Percentiles rank a stretch among this genome's conserved stretches.
These are phyloP conservation scores for Zopfia rhizophila DNA, from an alignment of 2,329 filamentous ascomycete species.

Conservation along the genomic window DNA sequence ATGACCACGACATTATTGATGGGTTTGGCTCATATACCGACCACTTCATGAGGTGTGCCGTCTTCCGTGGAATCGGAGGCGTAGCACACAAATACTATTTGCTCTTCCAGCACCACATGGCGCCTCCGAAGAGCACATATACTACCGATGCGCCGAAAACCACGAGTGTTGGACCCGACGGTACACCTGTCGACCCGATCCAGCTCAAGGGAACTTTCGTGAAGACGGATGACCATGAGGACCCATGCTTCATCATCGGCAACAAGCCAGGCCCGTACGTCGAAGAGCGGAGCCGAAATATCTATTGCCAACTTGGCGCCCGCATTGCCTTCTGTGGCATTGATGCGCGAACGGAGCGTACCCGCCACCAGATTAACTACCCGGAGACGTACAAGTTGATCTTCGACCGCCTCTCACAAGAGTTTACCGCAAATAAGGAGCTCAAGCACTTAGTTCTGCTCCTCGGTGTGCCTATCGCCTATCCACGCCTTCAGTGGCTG, in stretches of 20 bases:
- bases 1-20: conserved; percentile 74
- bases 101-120: conserved; percentile 78
- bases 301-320: conserved; percentile 72
- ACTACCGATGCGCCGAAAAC: conserved; percentile 76
- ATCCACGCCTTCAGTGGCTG: conserved; percentile 87
- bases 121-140: conserved; percentile 85
- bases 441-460: conserved; percentile 72
- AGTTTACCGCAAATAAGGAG: conserved; percentile 63
- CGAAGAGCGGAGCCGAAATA: conserved; percentile 68
- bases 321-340: conserved; percentile 72
- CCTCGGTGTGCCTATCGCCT: conserved; percentile 76
- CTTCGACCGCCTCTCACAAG: conserved; percentile 64
- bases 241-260: conserved; percentile 82
- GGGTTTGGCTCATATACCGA: conserved; percentile 74
- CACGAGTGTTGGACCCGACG: conserved; percentile 58
- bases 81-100: conserved; percentile 69
- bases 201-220: conserved; percentile 83
- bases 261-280: conserved; percentile 75
- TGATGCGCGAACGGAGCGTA: conserved; percentile 76
- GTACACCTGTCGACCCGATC: conserved; percentile 69
- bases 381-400: conserved; percentile 70
- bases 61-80: conserved; percentile 73
- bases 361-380: conserved; percentile 93
- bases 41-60: conserved; percentile 72
- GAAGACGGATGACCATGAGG: conserved; percentile 64